Conservation (phyloP, 495 filamentous ascomycete species). For the Aspergillus indologenus region DNA sequence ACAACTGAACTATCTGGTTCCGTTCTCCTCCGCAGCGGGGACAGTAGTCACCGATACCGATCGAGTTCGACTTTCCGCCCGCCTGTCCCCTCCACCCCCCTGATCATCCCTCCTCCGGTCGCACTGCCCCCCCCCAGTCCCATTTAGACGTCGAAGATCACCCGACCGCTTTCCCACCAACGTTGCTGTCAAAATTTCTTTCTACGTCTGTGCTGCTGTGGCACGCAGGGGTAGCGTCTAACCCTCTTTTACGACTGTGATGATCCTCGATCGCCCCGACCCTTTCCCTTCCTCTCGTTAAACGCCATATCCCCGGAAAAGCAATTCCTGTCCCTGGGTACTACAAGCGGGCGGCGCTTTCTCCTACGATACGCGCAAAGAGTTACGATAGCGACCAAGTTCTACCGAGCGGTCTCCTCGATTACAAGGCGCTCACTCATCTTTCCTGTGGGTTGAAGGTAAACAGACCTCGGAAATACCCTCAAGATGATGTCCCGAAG, state of each 20-base stretch:
- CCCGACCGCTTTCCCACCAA: background rate
- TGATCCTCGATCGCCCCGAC: conserved; percentile 20
- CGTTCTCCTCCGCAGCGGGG: background rate
- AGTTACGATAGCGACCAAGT: background rate
- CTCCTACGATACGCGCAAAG: background rate
- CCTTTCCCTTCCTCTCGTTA: conserved; percentile 6
- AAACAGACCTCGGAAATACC: background rate
- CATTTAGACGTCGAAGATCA: conserved; percentile 1
- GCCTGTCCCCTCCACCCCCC: background rate
- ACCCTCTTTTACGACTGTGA: conserved; percentile 16
- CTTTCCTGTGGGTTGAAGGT: background rate
- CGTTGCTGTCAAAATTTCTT: background rate
- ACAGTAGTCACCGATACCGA: conserved; percentile 1
- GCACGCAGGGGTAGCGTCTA: background rate
- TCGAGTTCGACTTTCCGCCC: background rate
- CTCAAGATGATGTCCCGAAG: conserved; percentile 45
- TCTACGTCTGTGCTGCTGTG: background rate
- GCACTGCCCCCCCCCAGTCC: background rate
- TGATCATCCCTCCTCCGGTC: background rate
- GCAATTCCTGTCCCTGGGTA: conserved; percentile 12
- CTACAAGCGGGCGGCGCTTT: conserved; percentile 1
- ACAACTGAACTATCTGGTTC: conserved; percentile 4
- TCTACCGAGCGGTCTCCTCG: background rate
- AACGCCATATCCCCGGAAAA: conserved; percentile 12
- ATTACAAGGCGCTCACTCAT: background rate